Conservation (phyloP, 805 yeast species). For the Candida lessepsii region DNA sequence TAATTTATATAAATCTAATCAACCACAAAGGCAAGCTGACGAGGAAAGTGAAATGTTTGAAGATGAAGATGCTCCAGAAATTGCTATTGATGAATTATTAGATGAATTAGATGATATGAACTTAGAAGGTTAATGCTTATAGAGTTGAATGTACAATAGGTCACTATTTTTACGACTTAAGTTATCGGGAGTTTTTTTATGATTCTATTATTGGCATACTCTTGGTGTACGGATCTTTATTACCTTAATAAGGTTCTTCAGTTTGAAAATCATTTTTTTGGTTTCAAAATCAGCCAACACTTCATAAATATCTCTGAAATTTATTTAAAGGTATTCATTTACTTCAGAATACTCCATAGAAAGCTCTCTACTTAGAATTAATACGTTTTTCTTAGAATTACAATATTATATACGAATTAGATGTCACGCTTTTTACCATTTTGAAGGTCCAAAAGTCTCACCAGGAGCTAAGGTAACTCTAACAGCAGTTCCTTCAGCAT, state of each 20-base stretch:
- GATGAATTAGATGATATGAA: constrained; percentile 96
- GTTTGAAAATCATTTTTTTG: no score
- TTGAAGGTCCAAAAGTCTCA: constrained; percentile 46
- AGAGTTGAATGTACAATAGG: constrained; percentile 1
- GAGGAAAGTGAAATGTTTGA: constrained; percentile 46
- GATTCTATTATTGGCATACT: no score
- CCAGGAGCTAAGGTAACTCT: constrained; percentile 34
- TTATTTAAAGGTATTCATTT: no score
- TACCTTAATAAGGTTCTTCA: no score
- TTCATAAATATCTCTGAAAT: no score
- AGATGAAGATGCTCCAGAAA: constrained; percentile 83
- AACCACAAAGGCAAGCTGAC: constrained; percentile 26
- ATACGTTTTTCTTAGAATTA: constrained; percentile 18
- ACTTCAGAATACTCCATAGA: no score
- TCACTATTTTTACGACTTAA: no score
- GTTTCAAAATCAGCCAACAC: no score
- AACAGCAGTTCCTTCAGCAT: constrained; percentile 29
- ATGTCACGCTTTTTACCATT: constrained; percentile 35
- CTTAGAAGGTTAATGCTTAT: constrained; percentile 48
- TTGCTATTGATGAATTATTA: constrained; percentile 86
- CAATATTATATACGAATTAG: background rate
- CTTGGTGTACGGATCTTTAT: no score
- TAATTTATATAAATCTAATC: constrained; percentile 75
- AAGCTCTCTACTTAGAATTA: no score
- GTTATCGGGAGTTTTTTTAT: no score